Evolutionary conservation across 106 monocot species (phyloP), one percentile per base, ranked within the genome.

Genomic region (Acorus gramineus): DNA sequence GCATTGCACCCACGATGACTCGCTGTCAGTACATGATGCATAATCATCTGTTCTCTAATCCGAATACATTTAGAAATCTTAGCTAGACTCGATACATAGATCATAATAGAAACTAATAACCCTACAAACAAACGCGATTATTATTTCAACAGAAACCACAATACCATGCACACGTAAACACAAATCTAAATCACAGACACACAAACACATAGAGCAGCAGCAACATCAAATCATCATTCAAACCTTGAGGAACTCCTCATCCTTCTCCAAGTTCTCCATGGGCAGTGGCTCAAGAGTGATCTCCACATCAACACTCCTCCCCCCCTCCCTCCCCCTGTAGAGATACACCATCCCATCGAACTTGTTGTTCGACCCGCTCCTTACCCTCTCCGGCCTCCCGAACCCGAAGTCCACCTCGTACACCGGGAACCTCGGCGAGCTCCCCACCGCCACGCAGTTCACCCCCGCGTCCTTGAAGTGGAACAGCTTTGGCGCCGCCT

Each of bases 321-420:
- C 87, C 0, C 85, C 87, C 1, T 79, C 85, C 67, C 82, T 85
- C 28, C 81, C 90, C 11, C 82, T 80, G 77, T 96, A 96, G 51
- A 96, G 45, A 56, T 78, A 96, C 66, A 88, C 79, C 91, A 96
- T 91, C 4, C 96, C 96, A 44, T 96, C 96, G 63, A 96, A 96
- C 91, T 91, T 91, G 66, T 96, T 96, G 66, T 96, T 96, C 8
- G 69, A 66, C 55, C 87, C 91, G 69, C 96, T 96, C 73, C 91
- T 66, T 43, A 91, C 96, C 58, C 87, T 67, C 76, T 85, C 87
- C 55, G 96, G 96, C 61, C 67, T 50, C 3, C 91, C 96, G 63
- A 91, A 91, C 59, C 96, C 96, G 64, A 96, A 96, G 51, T 96
- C 96, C 3, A 91, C 85, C 9, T 96, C 91, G 54, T 96, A 96